Base-by-base conservation (phyloP, 2,329 filamentous ascomycete species). In the Sarocladium strictum region DNA sequence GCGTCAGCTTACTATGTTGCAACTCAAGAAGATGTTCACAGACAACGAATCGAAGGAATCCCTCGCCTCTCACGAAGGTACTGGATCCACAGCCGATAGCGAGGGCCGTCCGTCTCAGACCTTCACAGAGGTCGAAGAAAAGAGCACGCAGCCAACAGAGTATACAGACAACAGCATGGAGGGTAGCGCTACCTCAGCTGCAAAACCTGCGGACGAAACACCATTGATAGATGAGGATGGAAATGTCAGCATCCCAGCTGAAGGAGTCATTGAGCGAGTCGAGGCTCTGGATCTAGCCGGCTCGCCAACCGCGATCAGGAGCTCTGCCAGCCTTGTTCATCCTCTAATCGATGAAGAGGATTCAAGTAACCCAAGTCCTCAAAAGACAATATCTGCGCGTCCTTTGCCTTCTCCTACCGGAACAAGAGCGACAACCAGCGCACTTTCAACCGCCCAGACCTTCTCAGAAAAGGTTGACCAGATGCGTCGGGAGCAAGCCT, bases 21-120 rank as follows among this genome's bases (percentile, higher is more conserved):
- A 99, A 66, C 76, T 99, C 55, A 93, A 89, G 67, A 96, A 95
- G 67, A 89, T 99, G 67, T 99, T 99, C 65, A 83, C 93, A 7
- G 92, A 97, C 67, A 87, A 91, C 62, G 90, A 92, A 59, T 91
- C 90, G 2, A 86, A 88, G 56, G 86, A 90, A 56, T 88, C 89
- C 1, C 73, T 92, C 15, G 77, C 79, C 4, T 83, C 86, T 6
- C 82, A 81, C 12, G 90, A 95, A 51, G 84, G 88, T 40, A 76
- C 77, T 2, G 72, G 76, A 7, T 84, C 86, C 21, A 72, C 75
- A 2, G 72, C 75, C 5, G 78, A 81, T 56, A 66, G 71, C 11
- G 73, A 76, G 9, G 79, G 81, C 53, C 75, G 68, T 37, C 66
- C 67, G 4, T 75, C 72, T 2, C 75, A 78, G 58, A 69, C 69